Evolutionary conservation across 345 rosid species (phyloP).

Genomic region (Laguncularia racemosa): DNA sequence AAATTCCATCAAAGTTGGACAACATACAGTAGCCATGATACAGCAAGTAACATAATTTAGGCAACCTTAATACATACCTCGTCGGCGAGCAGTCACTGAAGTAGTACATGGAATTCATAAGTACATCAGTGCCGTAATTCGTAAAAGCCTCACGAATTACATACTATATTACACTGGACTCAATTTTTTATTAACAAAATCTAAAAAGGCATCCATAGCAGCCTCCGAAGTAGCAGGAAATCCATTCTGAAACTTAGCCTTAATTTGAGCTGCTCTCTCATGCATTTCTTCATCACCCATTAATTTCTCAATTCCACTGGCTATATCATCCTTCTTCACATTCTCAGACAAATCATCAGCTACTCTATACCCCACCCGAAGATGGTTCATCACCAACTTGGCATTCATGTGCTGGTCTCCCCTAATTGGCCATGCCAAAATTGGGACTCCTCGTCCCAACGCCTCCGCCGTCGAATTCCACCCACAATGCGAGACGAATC

Average conservation of each 20-base stretch:
- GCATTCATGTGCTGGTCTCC: conserved; percentile 31
- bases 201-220: conserved; percentile 12
- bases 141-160: too few relatives aligned
- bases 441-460: conserved; percentile 21
- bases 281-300: conserved; percentile 28
- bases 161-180: too few relatives aligned
- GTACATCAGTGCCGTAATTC: too few relatives aligned
- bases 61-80: too few relatives aligned
- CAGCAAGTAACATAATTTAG: too few relatives aligned
- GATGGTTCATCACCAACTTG: conserved; percentile 21
- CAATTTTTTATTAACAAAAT: too few relatives aligned
- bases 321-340: conserved; percentile 14
- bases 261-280: conserved; percentile 11
- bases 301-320: conserved; percentile 25
- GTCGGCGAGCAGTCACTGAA: too few relatives aligned
- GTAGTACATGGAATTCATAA: too few relatives aligned
- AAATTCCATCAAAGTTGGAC: too few relatives aligned
- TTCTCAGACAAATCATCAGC: conserved; percentile 13
- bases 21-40: too few relatives aligned
- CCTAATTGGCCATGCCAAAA: conserved; percentile 29
- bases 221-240: conserved; percentile 17
- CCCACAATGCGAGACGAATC: conserved; percentile 37
- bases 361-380: conserved; percentile 13
- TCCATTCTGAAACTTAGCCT: conserved; percentile 12
- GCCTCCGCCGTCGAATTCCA: conserved; percentile 39